Conservation (phyloP, 2,329 filamentous ascomycete genomes). For the Dactylonectria macrodidyma region DNA sequence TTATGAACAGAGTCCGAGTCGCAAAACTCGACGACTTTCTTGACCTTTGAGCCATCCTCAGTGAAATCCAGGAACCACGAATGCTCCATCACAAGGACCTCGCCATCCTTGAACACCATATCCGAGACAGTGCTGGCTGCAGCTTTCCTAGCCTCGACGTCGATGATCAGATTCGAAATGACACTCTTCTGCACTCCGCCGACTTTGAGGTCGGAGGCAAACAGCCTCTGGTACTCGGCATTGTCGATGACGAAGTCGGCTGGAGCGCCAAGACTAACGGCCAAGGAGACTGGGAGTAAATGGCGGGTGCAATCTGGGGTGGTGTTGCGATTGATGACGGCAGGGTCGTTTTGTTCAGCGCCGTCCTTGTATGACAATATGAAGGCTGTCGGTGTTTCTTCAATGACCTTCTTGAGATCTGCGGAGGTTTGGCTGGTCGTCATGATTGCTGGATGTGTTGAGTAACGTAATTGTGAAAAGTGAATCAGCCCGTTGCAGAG, state of each 20-base stretch:
- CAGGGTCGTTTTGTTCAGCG: constrained; percentile 16
- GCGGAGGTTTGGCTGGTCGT: not conserved
- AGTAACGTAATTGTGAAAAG: not conserved
- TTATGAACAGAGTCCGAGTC: constrained; percentile 42
- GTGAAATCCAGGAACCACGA: constrained; percentile 33
- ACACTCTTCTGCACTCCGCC: constrained; percentile 15
- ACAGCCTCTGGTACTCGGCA: constrained; percentile 21
- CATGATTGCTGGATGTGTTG: not conserved
- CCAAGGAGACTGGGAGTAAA: constrained; percentile 24
- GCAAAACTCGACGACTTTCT: constrained; percentile 36
- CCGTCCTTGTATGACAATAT: constrained; percentile 28
- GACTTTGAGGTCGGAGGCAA: constrained; percentile 21
- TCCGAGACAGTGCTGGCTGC: constrained; percentile 23
- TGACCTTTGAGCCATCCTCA: constrained; percentile 25
- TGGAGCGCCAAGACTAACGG: constrained; percentile 6
- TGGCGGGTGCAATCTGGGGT: constrained; percentile 20
- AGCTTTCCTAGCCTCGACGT: constrained; percentile 21
- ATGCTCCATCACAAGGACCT: constrained; percentile 25
- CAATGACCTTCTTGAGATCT: constrained; percentile 25
- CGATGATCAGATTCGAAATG: constrained; percentile 24
- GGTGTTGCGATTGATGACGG: constrained; percentile 23
- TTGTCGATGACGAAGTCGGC: constrained; percentile 26
- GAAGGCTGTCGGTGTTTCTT: constrained; percentile 19
- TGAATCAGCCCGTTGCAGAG: not conserved
- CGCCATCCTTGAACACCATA: constrained; percentile 17